Evolutionary conservation across 257 asterid species (phyloP).

Genomic region (Jacaranda copaia): DNA sequence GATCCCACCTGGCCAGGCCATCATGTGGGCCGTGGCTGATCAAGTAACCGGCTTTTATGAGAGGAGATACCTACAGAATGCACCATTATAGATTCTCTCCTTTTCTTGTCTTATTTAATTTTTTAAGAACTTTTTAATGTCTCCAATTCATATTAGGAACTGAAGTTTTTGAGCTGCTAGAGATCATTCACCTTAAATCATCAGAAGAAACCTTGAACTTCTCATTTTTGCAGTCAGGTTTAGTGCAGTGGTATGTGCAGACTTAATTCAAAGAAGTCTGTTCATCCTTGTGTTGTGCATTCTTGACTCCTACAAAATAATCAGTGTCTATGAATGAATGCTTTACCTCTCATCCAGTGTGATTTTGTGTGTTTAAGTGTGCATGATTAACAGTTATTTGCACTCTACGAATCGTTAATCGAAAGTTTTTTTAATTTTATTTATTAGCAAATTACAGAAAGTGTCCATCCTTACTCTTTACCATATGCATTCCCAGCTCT

Average conservation of each 20-base stretch:
- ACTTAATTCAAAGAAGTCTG: slow-evolving; percentile 10
- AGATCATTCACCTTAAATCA: neutral
- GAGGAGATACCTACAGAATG: slow-evolving; percentile 57
- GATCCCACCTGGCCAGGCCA: slow-evolving; percentile 99
- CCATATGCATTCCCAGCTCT: no score
- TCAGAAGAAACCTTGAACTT: neutral
- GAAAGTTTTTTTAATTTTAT: no score
- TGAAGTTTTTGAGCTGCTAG: slow-evolving; percentile 1
- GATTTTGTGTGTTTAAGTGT: no score
- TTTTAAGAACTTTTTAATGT: neutral
- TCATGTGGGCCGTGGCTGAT: slow-evolving; percentile 97
- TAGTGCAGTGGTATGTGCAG: neutral
- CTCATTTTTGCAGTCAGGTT: neutral
- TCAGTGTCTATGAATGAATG: no score
- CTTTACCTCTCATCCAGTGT: no score
- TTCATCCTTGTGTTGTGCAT: slow-evolving; percentile 12
- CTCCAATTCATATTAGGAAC: slow-evolving; percentile 12
- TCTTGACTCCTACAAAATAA: neutral
- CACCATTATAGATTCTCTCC: slow-evolving; percentile 40
- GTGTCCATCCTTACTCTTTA: no score
- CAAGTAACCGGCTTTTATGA: slow-evolving; percentile 89
- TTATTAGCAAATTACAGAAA: no score
- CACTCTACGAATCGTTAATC: no score
- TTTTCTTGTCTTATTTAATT: neutral
- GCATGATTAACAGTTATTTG: no score